Percentiles rank a stretch among this genome's conserved stretches.
Evolutionary conservation across 2,329 filamentous ascomycete genomes (phyloP).

Genomic region (Aspergillus hiratsukae): DNA sequence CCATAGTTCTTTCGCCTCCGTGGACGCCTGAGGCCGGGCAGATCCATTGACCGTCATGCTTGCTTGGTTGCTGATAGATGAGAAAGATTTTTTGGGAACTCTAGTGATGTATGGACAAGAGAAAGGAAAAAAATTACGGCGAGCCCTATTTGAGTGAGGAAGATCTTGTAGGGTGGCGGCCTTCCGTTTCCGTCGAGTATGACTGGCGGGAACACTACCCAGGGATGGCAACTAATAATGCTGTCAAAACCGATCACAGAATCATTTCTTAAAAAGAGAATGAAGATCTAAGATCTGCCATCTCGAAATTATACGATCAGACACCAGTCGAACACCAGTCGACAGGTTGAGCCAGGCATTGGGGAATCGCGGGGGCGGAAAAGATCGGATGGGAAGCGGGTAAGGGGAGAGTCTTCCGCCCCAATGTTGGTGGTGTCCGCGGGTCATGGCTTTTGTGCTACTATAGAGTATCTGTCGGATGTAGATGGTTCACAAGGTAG

Average conservation of each 20-base stretch:
- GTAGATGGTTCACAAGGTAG: neutral
- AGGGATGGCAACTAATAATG: neutral
- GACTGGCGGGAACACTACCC: neutral
- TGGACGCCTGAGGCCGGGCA: neutral
- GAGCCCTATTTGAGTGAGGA: neutral
- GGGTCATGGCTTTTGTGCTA: neutral
- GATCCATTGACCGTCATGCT: constrained; percentile 12
- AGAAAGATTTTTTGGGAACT: neutral
- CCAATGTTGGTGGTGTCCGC: neutral
- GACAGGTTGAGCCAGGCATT: neutral
- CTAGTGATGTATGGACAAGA: neutral
- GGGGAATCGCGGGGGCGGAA: constrained; percentile 7
- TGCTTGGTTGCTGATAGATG: neutral
- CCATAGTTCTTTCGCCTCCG: constrained; percentile 57
- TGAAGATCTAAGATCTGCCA: neutral
- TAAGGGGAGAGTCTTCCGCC: neutral
- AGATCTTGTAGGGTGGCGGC: neutral
- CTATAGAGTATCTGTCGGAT: neutral
- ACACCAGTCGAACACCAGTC: neutral
- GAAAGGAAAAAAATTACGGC: neutral
- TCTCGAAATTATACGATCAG: neutral
- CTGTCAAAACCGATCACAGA: neutral
- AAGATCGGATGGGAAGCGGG: constrained; percentile 2
- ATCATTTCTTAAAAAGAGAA: neutral
- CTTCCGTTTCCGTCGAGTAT: neutral